Evolutionary conservation across 73 alveolate genomes (phyloP).

Genomic region (Effrenium voratum): DNA sequence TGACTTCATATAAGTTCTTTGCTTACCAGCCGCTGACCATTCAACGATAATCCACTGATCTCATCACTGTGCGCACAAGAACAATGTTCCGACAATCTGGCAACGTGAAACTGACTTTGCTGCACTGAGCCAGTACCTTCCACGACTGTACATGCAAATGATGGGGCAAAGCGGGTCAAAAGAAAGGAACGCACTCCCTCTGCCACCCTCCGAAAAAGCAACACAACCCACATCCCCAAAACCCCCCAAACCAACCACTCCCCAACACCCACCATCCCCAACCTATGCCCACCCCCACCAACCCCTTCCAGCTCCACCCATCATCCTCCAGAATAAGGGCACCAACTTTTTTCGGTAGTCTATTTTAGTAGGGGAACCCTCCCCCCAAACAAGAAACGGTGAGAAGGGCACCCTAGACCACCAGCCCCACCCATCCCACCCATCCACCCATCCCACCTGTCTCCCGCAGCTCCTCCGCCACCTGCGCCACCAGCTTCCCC

Average conservation of each 20-base stretch:
- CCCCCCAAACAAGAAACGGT: not conserved
- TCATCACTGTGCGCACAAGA: too few species aligned
- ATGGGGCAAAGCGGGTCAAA: too few species aligned
- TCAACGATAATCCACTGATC: too few species aligned
- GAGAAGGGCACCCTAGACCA: not conserved
- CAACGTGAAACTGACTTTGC: too few species aligned
- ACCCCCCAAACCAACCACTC: not conserved
- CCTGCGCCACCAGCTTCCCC: conserved; percentile 27
- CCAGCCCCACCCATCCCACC: not conserved
- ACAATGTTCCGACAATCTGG: too few species aligned
- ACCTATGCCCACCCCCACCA: not conserved
- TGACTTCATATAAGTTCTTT: too few species aligned
- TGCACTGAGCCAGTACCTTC: too few species aligned
- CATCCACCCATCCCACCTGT: not conserved
- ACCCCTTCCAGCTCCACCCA: not conserved
- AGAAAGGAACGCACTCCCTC: too few species aligned
- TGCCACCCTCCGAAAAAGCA: not conserved
- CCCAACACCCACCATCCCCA: not conserved
- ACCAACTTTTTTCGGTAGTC: too few species aligned
- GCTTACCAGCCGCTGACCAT: too few species aligned
- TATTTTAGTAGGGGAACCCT: too few species aligned
- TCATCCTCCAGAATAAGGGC: not conserved
- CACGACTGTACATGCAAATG: too few species aligned
- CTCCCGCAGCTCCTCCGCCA: not conserved
- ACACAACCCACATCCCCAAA: not conserved